Evolutionary conservation across 495 filamentous ascomycete species (phyloP), one percentile per base, ranked within the genome.

Genomic region (Astrocystis sublimbata): DNA sequence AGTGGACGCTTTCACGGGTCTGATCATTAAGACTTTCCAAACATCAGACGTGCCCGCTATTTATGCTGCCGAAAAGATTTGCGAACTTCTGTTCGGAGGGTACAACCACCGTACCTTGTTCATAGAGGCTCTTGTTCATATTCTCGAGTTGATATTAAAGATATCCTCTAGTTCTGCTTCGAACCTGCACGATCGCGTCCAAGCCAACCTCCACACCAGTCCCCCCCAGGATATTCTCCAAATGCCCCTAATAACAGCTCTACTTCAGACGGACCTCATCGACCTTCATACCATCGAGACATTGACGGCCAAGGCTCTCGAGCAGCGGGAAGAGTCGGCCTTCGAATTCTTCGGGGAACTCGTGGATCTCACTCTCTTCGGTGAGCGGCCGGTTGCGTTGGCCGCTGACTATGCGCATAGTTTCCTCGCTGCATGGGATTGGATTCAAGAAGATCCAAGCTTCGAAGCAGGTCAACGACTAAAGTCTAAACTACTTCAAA

Each of bases 381-480:
- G 84, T 67, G 88, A 93, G 42, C 83, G 85, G 54, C 89, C 91
- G 0, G 78, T 88, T 17, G 89, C 88, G 2, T 78, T 97, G 41
- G 86, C 90, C 65, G 85, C 92, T 4, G 93, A 98, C 76, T 96
- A 97, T 74, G 88, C 90, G 10, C 84, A 83, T 60, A 96, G 87
- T 73, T 79, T 89, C 64, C 88, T 91, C 66, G 91, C 88, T 43
- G 85, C 96, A 55, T 91, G 88, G 70, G 82, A 88, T 46, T 96
- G 92, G 92, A 84, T 96, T 42, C 74, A 75, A 1, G 87, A 93
- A 60, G 90, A 96, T 35, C 85, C 90, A 9, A 79, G 75, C 43
- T 70, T 92, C 4, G 79, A 86, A 26, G 76, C 78, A 2, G 89
- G 85, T 3, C 81, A 87, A 55, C 80, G 88, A 38, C 82, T 98